Evolutionary conservation across 2,329 filamentous ascomycete genomes (phyloP).

Genomic region (Pseudogymnoascus pannorum): DNA sequence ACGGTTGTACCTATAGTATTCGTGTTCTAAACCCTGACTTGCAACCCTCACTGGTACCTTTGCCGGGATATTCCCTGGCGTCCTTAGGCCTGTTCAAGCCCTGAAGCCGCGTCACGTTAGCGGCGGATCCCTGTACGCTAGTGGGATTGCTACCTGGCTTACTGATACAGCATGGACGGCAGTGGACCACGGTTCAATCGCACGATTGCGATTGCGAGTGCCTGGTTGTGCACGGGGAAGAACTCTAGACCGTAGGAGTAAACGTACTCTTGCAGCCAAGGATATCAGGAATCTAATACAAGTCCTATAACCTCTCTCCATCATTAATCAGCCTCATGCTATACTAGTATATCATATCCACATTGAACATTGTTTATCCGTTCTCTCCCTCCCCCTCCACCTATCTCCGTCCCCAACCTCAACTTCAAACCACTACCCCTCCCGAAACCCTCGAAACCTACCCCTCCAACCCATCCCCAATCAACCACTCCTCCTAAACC

Average conservation of each 20-base stretch:
- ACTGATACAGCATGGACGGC: background rate
- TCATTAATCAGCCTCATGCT: background rate
- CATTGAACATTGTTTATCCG: background rate
- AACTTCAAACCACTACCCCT: background rate
- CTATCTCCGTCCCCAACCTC: background rate
- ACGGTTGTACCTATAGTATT: background rate
- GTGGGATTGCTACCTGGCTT: background rate
- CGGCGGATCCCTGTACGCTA: background rate
- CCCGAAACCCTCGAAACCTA: background rate
- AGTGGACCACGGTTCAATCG: background rate
- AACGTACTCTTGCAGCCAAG: background rate
- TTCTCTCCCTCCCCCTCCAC: no score
- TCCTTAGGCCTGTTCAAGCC: background rate
- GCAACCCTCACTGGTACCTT: background rate
- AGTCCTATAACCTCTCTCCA: background rate
- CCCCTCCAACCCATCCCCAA: background rate
- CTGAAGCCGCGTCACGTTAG: background rate
- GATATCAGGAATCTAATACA: background rate
- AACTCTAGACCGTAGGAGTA: no score
- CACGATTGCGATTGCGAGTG: background rate
- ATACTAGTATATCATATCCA: background rate
- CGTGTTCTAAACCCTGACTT: background rate
- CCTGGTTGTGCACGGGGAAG: no score
- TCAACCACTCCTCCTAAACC: background rate
- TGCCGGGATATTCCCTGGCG: background rate